Evolutionary conservation across 257 asterid genomes (phyloP), one percentile per base, ranked within the genome.

Genomic region (Pogostemon cablin): DNA sequence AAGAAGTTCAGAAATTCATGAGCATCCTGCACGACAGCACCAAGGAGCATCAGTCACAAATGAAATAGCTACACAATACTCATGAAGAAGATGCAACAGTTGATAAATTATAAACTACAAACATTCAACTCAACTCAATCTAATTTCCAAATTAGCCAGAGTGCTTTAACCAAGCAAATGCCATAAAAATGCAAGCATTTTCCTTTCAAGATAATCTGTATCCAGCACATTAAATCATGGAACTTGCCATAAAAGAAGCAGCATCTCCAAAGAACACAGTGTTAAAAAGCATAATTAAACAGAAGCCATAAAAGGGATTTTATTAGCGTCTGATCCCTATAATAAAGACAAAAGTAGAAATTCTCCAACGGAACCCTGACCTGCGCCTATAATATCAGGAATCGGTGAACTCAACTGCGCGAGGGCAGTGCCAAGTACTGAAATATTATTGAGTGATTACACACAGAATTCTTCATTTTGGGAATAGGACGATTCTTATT

Each of bases 1-100:
- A 90, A 73, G 77, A 80, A 92, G 86, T 92, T 92, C 83, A 92
- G 77, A 75, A 92, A 92, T 74, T 92, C 98, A 77, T 92, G 98
- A 59, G 98, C 98, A 65, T 92, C 96, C 98, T 92, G 80, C 77
- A 71, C 5, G 39, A 50, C 44, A 72, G 53, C 25, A 71, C 58
- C 55, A 35, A 17, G 3, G 50, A 71, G 53, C 58, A 62, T 72
- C 52, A 57, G 69, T 47, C 38, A 38, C 20, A 59, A 17, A 46
- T 34, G 64, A 71, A 71, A 59, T 41, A 67, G n/a, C 48, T 32
- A 60, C 55, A 48, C 2, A 6, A 20, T 40, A 68, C 12, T 44
- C 68, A 62, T 5, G 32, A 46, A 11, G 40, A 47, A 80, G 25
- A 62, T 65, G 73, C 61, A 62, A 7, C 43, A 58, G 35, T n/a